phyloP scores from a whole-genome alignment of 1,284 basidiomycete species.

The Tilletia indica region DNA sequence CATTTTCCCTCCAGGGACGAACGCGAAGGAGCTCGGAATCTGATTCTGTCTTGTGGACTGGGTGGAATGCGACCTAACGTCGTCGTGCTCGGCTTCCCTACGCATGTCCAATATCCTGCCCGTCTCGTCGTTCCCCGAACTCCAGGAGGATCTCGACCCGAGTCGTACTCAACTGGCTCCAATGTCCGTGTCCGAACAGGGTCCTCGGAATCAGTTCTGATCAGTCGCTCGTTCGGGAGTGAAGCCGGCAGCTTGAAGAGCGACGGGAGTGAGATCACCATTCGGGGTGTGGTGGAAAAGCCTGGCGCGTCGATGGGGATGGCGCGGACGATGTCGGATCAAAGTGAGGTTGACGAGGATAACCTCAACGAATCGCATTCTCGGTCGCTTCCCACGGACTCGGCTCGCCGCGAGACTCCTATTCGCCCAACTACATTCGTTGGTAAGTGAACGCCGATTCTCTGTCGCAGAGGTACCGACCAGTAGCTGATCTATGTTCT shows the following conservation, averaged over 20 bases:
- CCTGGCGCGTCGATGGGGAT: not conserved
- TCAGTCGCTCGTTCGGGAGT: not conserved
- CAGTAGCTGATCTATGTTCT: not conserved
- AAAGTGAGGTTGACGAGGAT: constrained; percentile 32
- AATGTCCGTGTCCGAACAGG: not conserved
- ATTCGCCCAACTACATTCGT: constrained; percentile 49
- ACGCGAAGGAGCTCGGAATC: constrained; percentile 50
- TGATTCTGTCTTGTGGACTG: constrained; percentile 51
- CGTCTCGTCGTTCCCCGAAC: constrained; percentile 8
- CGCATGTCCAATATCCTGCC: constrained; percentile 35
- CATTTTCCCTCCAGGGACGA: constrained; percentile 31
- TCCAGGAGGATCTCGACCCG: not conserved
- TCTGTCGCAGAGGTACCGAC: not conserved
- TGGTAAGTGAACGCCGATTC: not conserved
- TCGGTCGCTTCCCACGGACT: constrained; percentile 41
- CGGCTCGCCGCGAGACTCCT: constrained; percentile 47
- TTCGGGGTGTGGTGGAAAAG: constrained; percentile 29
- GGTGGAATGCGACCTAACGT: constrained; percentile 55
- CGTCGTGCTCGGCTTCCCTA: constrained; percentile 52
- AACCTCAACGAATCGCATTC: constrained; percentile 13
- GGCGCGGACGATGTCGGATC: constrained; percentile 18
- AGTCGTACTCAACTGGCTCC: not conserved
- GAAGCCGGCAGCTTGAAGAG: constrained; percentile 21
- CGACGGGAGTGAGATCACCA: constrained; percentile 46
- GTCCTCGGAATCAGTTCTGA: not conserved